Evolutionary conservation across 208 protist species (phyloP), one percentile per base, ranked within the genome.

Genomic region (Lotmaria passim): DNA sequence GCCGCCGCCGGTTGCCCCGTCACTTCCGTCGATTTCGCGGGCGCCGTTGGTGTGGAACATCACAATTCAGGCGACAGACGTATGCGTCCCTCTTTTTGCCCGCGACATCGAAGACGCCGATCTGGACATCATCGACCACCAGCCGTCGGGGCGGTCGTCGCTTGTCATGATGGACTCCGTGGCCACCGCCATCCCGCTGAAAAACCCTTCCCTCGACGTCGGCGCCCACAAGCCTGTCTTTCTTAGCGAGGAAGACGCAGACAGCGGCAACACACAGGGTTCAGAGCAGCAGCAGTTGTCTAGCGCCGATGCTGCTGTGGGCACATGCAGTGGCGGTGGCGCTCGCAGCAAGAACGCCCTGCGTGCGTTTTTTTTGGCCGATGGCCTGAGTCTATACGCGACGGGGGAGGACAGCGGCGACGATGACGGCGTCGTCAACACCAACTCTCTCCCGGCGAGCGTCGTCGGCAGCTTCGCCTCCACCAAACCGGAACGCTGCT

Each of bases 51-150:
- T 68, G 30, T 28, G 75, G 44, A 69, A 63, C 21, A 33, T 77
- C 10, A 78, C 67, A 1, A 23, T 85, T 2, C 64, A 69, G 44
- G 26, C 69, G 7, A 65, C 74, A 17, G 79, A 80, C 33, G 43
- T 85, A 7, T 64, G 78, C 19, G 38, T 85, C 28, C 79, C 79
- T 4, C 71, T 85, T 30, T 69, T 71, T n/a, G 53, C 66, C 7
- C 79, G 66, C 64, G 79, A 85, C 51, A 53, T 85, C 26, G 53
- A 44, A 2, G 50, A 56, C 7, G n/a, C 41, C 3, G 75, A 81
- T 41, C 51, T 78, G 8, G 41, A 63, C n/a, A 56, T 73, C 19
- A 17, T 73, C 50, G 12, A 60, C 10, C 73, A 59, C 26, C 51
- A 60, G 1, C 67, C 65, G 7, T 65, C 65, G 6, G 62, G 44